Evolutionary conservation across 1,284 basidiomycete genomes (phyloP), one percentile per base, ranked within the genome.

Genomic region (Earliella scabrosa): DNA sequence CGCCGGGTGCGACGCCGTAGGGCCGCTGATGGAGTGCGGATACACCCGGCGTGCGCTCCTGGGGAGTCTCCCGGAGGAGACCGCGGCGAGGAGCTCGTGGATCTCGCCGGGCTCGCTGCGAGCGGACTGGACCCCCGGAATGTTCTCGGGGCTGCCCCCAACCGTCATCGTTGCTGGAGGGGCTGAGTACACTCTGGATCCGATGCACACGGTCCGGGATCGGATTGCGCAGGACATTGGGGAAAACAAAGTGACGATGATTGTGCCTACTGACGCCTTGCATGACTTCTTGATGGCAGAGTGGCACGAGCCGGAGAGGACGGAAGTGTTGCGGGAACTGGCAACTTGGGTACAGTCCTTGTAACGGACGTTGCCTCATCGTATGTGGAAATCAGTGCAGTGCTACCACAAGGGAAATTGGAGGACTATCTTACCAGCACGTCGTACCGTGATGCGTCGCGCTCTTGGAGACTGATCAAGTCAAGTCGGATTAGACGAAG

Each of bases 241-340:
- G 1, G 71, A 76, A 52, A 77, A 74, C 11, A 71, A 73, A 39
- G 75, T 85, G 3, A 68, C 65, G 27, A 85, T 80, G 61, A 67
- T 78, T 48, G 83, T 83, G 63, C 76, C 74, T 2, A 69, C 73
- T 21, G 85, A 85, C 66, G 78, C 70, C 13, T 54, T 81, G 5
- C 86, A 88, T 59, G 82, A 86, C 58, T 82, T 80, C 58, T 35
- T 86, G 18, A 60, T 74, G 23, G 76, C 83, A 46, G 27, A 64
- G 2, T 81, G 77, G 76, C 75, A 79, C 61, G 83, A 87, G 58
- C 86, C 84, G 0, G 84, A 87, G 68, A 71, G 80, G 49, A 76
- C 72, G 4, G 66, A 80, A 49, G 77, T 78, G 1, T 63, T 82
- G 27, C 69, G 69, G 54, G 75, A 67, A 26, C 80, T 86, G 36